Evolutionary conservation across 2,329 filamentous ascomycete genomes (phyloP).

Genomic region (Cytospora schulzeri): DNA sequence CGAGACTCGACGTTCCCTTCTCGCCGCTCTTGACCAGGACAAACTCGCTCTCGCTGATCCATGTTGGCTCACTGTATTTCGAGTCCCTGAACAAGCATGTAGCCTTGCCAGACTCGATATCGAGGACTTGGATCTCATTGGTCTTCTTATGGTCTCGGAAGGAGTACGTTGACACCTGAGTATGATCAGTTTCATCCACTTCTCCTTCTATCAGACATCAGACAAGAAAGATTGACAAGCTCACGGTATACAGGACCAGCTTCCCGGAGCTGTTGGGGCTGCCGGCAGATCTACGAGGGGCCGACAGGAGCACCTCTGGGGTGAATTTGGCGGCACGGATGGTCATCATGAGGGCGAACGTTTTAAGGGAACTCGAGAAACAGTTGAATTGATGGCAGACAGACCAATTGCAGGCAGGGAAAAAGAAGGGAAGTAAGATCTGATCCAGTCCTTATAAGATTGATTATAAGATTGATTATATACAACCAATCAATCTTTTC

Average conservation of each 20-base stretch:
- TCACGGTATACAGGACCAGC: slow-evolving; percentile 65
- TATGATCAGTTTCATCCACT: not conserved
- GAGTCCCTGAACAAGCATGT: slow-evolving; percentile 66
- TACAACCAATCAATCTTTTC: too few species aligned
- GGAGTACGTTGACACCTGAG: slow-evolving; percentile 71
- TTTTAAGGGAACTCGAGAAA: too few species aligned
- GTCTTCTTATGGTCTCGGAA: slow-evolving; percentile 74
- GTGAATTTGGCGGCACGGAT: slow-evolving; percentile 72
- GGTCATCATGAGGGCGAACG: slow-evolving; percentile 59
- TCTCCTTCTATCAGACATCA: not conserved
- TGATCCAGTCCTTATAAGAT: too few species aligned
- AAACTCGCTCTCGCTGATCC: slow-evolving; percentile 70
- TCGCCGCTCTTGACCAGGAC: slow-evolving; percentile 55
- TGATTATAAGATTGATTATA: too few species aligned
- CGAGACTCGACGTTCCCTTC: slow-evolving; percentile 50
- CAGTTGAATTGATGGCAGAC: not conserved
- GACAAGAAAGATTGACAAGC: slow-evolving; percentile 22
- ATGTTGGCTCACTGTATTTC: slow-evolving; percentile 70
- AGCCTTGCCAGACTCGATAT: slow-evolving; percentile 67
- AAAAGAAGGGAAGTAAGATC: not conserved
- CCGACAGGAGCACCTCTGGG: slow-evolving; percentile 74
- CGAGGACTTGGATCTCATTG: slow-evolving; percentile 68
- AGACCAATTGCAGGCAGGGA: not conserved
- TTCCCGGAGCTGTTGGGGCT: slow-evolving; percentile 69
- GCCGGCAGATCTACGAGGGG: slow-evolving; percentile 71